A percentile compares a stretch with the other conserved stretches of the same genome.
Evolutionary conservation across 805 yeast species (phyloP).

Genomic region (Saccharomycopsis schoenii): DNA sequence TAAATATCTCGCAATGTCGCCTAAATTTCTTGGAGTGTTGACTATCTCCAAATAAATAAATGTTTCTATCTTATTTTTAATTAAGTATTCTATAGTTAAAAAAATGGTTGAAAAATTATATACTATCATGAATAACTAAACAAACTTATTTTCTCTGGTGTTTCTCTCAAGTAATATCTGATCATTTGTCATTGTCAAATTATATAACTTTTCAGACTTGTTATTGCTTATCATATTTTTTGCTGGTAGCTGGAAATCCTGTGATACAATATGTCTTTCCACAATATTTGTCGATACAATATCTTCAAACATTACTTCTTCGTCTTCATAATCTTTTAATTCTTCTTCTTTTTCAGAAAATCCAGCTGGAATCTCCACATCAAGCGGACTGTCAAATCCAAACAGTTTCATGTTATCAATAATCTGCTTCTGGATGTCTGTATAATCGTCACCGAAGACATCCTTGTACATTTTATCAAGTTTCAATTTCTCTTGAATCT

Average conservation of each 20-base stretch:
- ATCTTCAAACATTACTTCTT: constrained; percentile 9
- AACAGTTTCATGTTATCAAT: constrained; percentile 3
- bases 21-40: no score
- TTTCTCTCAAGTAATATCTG: neutral
- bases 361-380: neutral
- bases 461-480: constrained; percentile 15
- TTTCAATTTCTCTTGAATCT: constrained; percentile 3
- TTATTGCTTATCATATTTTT: neutral
- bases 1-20: no score
- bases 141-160: neutral
- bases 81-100: no score
- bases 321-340: neutral
- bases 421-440: constrained; percentile 10
- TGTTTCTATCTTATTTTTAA: no score
- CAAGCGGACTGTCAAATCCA: neutral
- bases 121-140: neutral
- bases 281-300: constrained; percentile 13
- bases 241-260: neutral
- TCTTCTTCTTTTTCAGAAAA: neutral
- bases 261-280: constrained; percentile 4
- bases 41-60: no score
- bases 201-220: neutral
- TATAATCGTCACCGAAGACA: constrained; percentile 15
- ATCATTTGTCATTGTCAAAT: neutral
- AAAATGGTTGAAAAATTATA: no score